Percentiles rank a stretch among this genome's conserved stretches.
These are phyloP conservation scores for Ceratocystis variospora DNA, from an alignment of 2,329 filamentous ascomycete genomes.

Conservation along the genomic window DNA sequence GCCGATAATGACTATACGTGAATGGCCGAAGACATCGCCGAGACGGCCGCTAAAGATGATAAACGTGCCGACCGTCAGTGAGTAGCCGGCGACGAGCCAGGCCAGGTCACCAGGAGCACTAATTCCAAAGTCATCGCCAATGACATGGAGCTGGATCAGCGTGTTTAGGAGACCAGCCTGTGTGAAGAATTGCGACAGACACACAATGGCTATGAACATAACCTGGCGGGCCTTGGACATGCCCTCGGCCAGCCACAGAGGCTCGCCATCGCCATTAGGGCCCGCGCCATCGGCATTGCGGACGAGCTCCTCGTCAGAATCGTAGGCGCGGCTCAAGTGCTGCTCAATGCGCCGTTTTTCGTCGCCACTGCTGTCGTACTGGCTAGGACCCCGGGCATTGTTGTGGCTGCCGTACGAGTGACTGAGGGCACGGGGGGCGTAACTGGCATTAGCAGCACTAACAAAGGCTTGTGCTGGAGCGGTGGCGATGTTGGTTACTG, in stretches of 20 bases:
- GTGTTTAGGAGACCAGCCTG: constrained; percentile 27
- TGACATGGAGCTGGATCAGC: constrained; percentile 34
- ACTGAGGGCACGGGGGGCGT: not conserved
- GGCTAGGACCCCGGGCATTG: not conserved
- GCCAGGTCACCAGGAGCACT: constrained; percentile 33
- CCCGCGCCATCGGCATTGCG: not conserved
- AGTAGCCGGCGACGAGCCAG: constrained; percentile 46
- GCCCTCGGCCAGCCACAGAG: constrained; percentile 16
- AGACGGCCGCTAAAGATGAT: constrained; percentile 43
- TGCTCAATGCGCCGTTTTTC: constrained; percentile 2
- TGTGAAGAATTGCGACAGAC: constrained; percentile 33
- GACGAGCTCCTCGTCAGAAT: constrained; percentile 11
- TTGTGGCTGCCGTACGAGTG: not conserved
- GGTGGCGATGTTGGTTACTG: constrained; percentile 2
- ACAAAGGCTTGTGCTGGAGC: constrained; percentile 8
- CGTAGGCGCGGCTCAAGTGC: not conserved
- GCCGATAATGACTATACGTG: constrained; percentile 39
- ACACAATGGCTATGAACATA: constrained; percentile 32
- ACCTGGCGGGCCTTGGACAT: constrained; percentile 23
- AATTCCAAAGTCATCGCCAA: constrained; percentile 29
- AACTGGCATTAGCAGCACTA: constrained; percentile 1
- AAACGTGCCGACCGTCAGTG: constrained; percentile 42
- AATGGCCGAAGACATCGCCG: constrained; percentile 45
- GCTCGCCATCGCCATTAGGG: not conserved
- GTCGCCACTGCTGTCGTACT: constrained; percentile 2